These are phyloP conservation scores for Fusarium pseudoanthophilum DNA, from an alignment of 2,329 filamentous ascomycete genomes.

Conservation along the genomic window DNA sequence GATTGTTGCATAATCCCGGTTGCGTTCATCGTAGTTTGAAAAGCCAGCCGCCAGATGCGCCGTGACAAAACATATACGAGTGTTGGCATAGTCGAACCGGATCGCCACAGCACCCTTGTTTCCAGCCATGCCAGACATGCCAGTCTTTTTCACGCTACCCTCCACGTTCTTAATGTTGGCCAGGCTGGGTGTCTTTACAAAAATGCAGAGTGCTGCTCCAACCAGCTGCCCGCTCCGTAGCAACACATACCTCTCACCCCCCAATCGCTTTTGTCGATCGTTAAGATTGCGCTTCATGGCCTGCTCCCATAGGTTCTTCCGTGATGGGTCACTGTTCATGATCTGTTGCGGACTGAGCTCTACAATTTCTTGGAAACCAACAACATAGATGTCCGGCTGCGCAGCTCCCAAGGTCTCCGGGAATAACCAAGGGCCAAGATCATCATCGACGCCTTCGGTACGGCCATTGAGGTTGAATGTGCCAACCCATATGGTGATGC, in stretches of 20 bases:
- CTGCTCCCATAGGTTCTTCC: slow-evolving; percentile 86
- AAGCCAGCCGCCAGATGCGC: slow-evolving; percentile 97
- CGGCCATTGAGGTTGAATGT: slow-evolving; percentile 97
- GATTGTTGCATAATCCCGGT: slow-evolving; percentile 91
- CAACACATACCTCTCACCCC: slow-evolving; percentile 84
- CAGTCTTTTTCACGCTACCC: slow-evolving; percentile 91
- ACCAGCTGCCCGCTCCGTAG: slow-evolving; percentile 93
- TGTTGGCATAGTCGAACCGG: slow-evolving; percentile 92
- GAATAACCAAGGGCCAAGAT: slow-evolving; percentile 88
- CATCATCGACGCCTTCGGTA: slow-evolving; percentile 78
- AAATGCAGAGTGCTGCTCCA: slow-evolving; percentile 90
- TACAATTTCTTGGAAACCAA: slow-evolving; percentile 99
- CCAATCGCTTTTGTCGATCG: slow-evolving; percentile 69
- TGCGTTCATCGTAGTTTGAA: slow-evolving; percentile 95
- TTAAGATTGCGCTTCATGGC: slow-evolving; percentile 85
- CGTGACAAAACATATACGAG: slow-evolving; percentile 93
- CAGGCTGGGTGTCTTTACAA: slow-evolving; percentile 82
- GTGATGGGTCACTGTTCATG: slow-evolving; percentile 94
- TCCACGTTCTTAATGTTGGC: slow-evolving; percentile 94
- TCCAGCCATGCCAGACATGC: slow-evolving; percentile 95
- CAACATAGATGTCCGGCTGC: slow-evolving; percentile 85
- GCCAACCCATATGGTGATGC: slow-evolving; percentile 84
- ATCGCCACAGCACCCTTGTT: slow-evolving; percentile 99
- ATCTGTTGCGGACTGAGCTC: slow-evolving; percentile 97
- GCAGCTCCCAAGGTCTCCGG: slow-evolving; percentile 66